A percentile compares a stretch with the other conserved stretches of the same genome.
phyloP scores from a whole-genome alignment of 1,284 basidiomycete genomes.

The Porodaedalea pini region DNA sequence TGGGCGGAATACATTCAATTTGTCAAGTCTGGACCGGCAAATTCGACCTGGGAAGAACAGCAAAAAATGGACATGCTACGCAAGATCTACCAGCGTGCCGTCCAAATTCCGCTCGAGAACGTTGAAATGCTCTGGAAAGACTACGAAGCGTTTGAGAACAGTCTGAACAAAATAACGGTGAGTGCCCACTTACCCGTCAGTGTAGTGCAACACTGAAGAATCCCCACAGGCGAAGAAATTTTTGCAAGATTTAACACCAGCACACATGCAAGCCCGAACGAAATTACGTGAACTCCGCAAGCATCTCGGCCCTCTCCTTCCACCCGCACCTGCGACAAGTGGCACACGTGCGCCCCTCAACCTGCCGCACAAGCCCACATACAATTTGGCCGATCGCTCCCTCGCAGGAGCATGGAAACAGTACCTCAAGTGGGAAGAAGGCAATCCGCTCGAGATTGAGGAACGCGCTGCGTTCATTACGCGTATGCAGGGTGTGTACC shows the following conservation, averaged over 20 bases:
- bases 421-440: constrained; percentile 95
- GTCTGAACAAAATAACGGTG: constrained; percentile 85
- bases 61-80: constrained; percentile 93
- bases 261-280: constrained; percentile 92
- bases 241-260: constrained; percentile 77
- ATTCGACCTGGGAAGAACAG: constrained; percentile 90
- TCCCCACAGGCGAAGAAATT: constrained; percentile 82
- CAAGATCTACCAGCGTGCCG: constrained; percentile 89
- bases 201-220: background rate
- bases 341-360: constrained; percentile 43
- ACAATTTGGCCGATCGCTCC: constrained; percentile 67
- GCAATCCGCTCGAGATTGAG: constrained; percentile 89
- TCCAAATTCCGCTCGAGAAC: constrained; percentile 91
- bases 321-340: constrained; percentile 39
- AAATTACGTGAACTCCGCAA: constrained; percentile 82
- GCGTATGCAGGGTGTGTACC: constrained; percentile 81
- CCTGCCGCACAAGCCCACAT: constrained; percentile 74
- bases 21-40: constrained; percentile 75
- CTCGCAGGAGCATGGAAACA: constrained; percentile 84
- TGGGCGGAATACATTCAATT: constrained; percentile 84
- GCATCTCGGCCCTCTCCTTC: constrained; percentile 63
- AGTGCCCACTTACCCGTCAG: constrained; percentile 19
- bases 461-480: constrained; percentile 66
- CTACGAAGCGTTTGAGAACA: constrained; percentile 90
- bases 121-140: constrained; percentile 95